Base-by-base conservation (phyloP, 2,329 filamentous ascomycete genomes). In the Pseudocercospora cruenta region DNA sequence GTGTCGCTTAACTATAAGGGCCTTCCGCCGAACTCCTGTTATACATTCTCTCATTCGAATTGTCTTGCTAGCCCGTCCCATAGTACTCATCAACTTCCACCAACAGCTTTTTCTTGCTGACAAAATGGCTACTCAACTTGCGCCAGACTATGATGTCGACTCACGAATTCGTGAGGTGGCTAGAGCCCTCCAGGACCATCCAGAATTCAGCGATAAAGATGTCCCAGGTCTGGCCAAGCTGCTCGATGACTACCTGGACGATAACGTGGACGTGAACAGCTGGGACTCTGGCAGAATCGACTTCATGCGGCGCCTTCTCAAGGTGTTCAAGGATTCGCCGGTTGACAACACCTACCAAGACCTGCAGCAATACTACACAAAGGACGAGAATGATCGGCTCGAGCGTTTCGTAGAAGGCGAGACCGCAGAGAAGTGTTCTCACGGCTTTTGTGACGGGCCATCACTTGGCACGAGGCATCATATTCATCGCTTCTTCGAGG, bases 121-220 rank as follows among this genome's bases (percentile, higher is more conserved):
- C 76, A 77, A 3, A 22, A 66, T 63, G 60, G 55, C 60, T 4
- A 47, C 64, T 26, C 57, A 43, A 9, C 63, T 59, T 28, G 64
- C 64, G 21, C 54, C 55, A 47, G 64, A 66, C 5, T 39, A 59
- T 16, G 24, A 58, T 57, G 61, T 66, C 21, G 64, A 66, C 31
- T 58, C 61, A 36, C 59, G 64, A 9, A 62, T 66, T 36, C 59
- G 49, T 7, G 39, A 62, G 12, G 45, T 66, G 21, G 59, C 59
- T 8, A 62, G 55, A 19, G 64, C 64, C 14, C 45, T 66, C 12
- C 24, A 33, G 9, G 61, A 73, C 2, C 86, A 91, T 65, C 71
- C 72, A 1, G 78, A 76, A 31, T 62, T 92, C 67, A 57, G 53
- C 9, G 39, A 64, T n/a, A 58, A 64, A 26, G 61, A 67, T 16